phyloP scores from a whole-genome alignment of 2,329 filamentous ascomycete genomes.

The Gaeumannomyces tritici region DNA sequence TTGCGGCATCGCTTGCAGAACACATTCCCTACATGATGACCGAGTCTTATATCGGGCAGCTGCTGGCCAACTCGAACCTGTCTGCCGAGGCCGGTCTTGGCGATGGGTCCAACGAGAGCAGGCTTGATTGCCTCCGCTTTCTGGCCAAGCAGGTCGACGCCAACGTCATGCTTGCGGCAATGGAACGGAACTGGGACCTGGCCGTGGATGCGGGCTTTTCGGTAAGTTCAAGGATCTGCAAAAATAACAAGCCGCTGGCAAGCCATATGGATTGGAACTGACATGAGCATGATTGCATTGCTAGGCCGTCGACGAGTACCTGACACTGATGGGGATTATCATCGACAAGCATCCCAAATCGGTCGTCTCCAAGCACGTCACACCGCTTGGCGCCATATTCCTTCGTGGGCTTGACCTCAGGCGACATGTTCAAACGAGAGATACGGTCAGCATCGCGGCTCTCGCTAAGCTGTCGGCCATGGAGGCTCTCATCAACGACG shows the following conservation, averaged over 20 bases:
- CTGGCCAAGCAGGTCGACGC: slow-evolving; percentile 70
- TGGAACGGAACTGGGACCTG: slow-evolving; percentile 62
- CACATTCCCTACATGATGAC: slow-evolving; percentile 87
- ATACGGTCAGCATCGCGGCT: slow-evolving; percentile 5
- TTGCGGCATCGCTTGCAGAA: slow-evolving; percentile 71
- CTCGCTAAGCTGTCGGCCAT: slow-evolving; percentile 38
- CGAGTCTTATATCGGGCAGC: slow-evolving; percentile 58
- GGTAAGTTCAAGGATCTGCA: slow-evolving; percentile 35
- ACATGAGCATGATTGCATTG: not conserved
- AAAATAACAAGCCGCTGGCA: not conserved
- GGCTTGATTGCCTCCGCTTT: slow-evolving; percentile 60
- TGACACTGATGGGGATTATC: slow-evolving; percentile 59
- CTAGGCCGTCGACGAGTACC: slow-evolving; percentile 57
- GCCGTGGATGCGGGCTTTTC: slow-evolving; percentile 53
- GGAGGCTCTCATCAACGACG: slow-evolving; percentile 57
- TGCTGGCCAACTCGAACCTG: slow-evolving; percentile 62
- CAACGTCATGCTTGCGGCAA: slow-evolving; percentile 62
- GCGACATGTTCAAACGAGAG: slow-evolving; percentile 35
- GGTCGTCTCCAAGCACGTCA: slow-evolving; percentile 65
- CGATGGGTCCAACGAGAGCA: slow-evolving; percentile 52
- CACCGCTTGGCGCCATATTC: slow-evolving; percentile 57
- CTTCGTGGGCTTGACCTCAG: slow-evolving; percentile 56
- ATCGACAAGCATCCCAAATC: slow-evolving; percentile 73
- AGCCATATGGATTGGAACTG: not conserved
- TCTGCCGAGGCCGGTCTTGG: slow-evolving; percentile 57